These are phyloP conservation scores for Malassezia nana DNA, from an alignment of 1,284 basidiomycete genomes.

Conservation along the genomic window DNA sequence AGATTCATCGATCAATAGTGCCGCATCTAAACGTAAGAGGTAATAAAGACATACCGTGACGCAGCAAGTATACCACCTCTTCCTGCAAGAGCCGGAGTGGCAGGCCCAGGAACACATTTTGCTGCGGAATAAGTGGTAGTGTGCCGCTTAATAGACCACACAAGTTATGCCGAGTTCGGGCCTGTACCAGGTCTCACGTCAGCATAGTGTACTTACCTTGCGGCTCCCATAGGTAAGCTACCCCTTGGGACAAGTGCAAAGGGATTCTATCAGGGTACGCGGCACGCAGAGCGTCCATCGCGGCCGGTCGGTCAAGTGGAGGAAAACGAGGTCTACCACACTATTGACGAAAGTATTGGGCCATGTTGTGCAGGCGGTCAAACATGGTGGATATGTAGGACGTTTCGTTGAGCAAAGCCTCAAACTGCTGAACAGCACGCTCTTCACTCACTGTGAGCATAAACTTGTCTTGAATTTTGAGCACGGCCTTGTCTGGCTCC, in stretches of 20 bases:
- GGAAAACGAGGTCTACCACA: neutral
- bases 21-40: constrained; percentile 55
- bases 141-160: constrained; percentile 61
- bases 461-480: constrained; percentile 88
- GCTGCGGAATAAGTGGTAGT: constrained; percentile 84
- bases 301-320: neutral
- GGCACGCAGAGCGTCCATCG: constrained; percentile 11
- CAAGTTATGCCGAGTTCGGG: constrained; percentile 12
- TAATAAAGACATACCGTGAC: constrained; percentile 56
- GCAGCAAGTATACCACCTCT: constrained; percentile 76
- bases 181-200: constrained; percentile 9
- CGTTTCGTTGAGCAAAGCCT: constrained; percentile 82
- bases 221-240: constrained; percentile 11
- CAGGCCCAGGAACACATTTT: constrained; percentile 88
- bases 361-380: constrained; percentile 46
- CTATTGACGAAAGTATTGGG: constrained; percentile 42
- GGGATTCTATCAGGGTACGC: constrained; percentile 14
- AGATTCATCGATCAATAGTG: constrained; percentile 66
- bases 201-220: constrained; percentile 1
- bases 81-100: constrained; percentile 81
- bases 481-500: constrained; percentile 57
- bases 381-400: constrained; percentile 86
- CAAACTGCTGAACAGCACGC: constrained; percentile 85
- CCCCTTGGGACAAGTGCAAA: constrained; percentile 10
- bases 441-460: constrained; percentile 65